Evolutionary conservation across 2,329 filamentous ascomycete genomes (phyloP).

Genomic region (Xylariaceae sp.): DNA sequence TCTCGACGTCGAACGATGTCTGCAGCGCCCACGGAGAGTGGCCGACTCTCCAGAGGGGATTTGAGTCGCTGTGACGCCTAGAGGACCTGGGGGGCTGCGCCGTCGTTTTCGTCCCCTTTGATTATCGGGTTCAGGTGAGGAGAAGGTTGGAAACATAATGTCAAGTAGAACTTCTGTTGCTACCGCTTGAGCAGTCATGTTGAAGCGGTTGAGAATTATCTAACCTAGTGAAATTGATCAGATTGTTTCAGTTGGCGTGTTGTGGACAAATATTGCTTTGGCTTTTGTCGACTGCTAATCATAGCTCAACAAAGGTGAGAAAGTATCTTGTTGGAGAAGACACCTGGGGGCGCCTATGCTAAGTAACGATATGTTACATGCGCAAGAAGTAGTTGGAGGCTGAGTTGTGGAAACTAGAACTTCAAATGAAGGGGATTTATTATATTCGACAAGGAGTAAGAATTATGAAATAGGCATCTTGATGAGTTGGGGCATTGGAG

Average conservation of each 20-base stretch:
- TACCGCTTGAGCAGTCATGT: slow-evolving; percentile 29
- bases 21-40: slow-evolving; percentile 45
- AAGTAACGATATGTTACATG: neutral
- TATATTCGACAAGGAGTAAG: neutral
- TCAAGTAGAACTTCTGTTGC: slow-evolving; percentile 30
- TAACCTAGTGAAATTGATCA: neutral
- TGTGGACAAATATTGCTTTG: neutral
- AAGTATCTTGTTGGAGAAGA: slow-evolving; percentile 4
- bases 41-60: slow-evolving; percentile 42
- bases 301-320: neutral
- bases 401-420: neutral
- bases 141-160: slow-evolving; percentile 28
- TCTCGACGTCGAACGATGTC: slow-evolving; percentile 43
- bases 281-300: neutral
- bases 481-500: slow-evolving; percentile 16
- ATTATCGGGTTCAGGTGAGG: slow-evolving; percentile 39
- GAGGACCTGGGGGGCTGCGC: slow-evolving; percentile 36
- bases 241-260: neutral
- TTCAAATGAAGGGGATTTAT: neutral
- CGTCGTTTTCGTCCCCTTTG: slow-evolving; percentile 42
- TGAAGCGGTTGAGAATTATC: slow-evolving; percentile 1
- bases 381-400: neutral
- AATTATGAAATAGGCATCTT: neutral
- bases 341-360: slow-evolving; percentile 1
- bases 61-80: slow-evolving; percentile 29